phyloP scores from a whole-genome alignment of 495 filamentous ascomycete species.

The Oidiodendron maius region DNA sequence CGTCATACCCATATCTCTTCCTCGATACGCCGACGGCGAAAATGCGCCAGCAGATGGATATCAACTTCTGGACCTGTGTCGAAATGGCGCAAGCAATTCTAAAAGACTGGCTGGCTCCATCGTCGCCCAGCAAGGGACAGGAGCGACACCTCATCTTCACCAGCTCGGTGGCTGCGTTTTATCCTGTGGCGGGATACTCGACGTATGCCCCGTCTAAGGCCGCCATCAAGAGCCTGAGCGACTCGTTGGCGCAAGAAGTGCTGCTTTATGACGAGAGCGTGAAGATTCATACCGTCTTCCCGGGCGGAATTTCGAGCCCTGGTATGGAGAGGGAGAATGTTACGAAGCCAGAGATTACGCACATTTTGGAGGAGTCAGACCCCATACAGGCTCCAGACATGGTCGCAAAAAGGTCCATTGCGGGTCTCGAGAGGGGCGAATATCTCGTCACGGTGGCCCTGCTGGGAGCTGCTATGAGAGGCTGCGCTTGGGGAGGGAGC shows the following conservation, averaged over 20 bases:
- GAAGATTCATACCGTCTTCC: constrained; percentile 77
- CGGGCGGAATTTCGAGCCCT: constrained; percentile 72
- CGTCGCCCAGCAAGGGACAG: constrained; percentile 25
- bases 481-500: constrained; percentile 47
- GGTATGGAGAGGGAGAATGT: constrained; percentile 73
- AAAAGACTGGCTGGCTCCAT: constrained; percentile 51
- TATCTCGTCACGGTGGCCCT: constrained; percentile 70
- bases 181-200: constrained; percentile 74
- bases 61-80: constrained; percentile 85
- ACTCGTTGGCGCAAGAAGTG: constrained; percentile 78
- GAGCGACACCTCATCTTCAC: constrained; percentile 86
- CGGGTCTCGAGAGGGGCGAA: constrained; percentile 71
- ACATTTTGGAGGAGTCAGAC: constrained; percentile 76
- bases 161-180: constrained; percentile 67
- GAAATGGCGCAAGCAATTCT: constrained; percentile 75
- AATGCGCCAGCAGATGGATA: constrained; percentile 76
- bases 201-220: constrained; percentile 82
- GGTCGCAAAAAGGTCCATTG: constrained; percentile 65
- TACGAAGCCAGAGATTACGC: constrained; percentile 76
- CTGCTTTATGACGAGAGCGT: constrained; percentile 72
- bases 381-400: constrained; percentile 70
- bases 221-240: constrained; percentile 76
- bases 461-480: constrained; percentile 63
- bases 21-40: constrained; percentile 59
- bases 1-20: constrained; percentile 71